Evolutionary conservation across 768 basidiomycete species (phyloP), one percentile per base, ranked within the genome.

Genomic region (Suillus subaureus): DNA sequence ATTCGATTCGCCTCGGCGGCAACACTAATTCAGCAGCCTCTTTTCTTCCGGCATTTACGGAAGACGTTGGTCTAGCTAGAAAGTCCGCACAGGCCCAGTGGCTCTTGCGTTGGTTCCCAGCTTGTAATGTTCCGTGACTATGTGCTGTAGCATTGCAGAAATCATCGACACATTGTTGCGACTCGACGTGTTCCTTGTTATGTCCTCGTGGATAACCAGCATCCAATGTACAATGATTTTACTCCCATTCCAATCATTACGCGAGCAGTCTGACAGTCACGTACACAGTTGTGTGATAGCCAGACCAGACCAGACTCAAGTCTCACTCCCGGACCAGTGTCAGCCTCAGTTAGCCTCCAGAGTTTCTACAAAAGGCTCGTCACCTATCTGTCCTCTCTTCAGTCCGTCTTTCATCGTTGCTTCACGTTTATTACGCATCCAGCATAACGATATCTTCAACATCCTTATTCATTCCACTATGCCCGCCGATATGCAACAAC

Each of bases 391-490:
- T 11, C 31, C 31, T 33, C 33, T 55, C 54, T 55, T 55, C 54
- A 35, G 6, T 35, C 21, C 21, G 1, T 55, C 54, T 35, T 33
- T 13, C n/a, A 55, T 33, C 31, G 31, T 55, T n/a, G 12, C 31
- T 33, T 55, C 54, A 55, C 31, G 12, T 35, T 35, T 55, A n/a
- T 35, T n/a, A 55, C 54, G 21, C 21, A n/a, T n/a, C 21, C 33
- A 55, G 33, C 12, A n/a, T 31, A 35, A n/a, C 54, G 21, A 55
- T 55, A 35, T 13, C 31, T 35, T 55, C 31, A n/a, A n/a, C 21
- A n/a, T n/a, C 54, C n/a, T 55, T 13, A 55, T 55, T 33, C 31
- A 33, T 55, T 55, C 31, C 11, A 35, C 54, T n/a, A 55, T 55
- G 54, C 54, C 31, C 5, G 6, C 5, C 33, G 33, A 55, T n/a